These are phyloP conservation scores for Ophiosphaerella narmari DNA, from an alignment of 2,329 filamentous ascomycete genomes.

Conservation along the genomic window DNA sequence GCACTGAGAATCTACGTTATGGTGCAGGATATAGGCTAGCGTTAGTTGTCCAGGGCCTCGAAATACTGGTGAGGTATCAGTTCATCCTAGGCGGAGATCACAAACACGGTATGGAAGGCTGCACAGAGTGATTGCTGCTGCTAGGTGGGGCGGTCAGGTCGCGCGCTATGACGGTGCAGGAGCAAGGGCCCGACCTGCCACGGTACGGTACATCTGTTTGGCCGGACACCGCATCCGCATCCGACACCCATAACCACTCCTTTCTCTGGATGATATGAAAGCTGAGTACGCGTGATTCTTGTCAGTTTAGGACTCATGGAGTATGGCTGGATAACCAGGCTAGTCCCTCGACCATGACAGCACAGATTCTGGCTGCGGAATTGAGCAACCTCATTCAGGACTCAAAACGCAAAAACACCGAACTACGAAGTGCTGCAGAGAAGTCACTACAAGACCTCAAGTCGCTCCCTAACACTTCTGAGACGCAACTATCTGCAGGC, in stretches of 20 bases:
- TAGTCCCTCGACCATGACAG: conserved; percentile 70
- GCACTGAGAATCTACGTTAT: neutral
- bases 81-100: neutral
- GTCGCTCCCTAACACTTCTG: conserved; percentile 71
- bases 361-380: conserved; percentile 86
- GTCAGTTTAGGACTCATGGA: conserved; percentile 13
- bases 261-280: neutral
- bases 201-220: conserved; percentile 15
- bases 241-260: conserved; percentile 16
- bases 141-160: conserved; percentile 10
- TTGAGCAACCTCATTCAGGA: conserved; percentile 91
- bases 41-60: conserved; percentile 2
- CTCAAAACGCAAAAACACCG: conserved; percentile 91
- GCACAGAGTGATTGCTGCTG: conserved; percentile 13
- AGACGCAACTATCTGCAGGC: conserved; percentile 76
- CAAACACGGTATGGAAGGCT: conserved; percentile 7
- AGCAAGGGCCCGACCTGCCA: conserved; percentile 16
- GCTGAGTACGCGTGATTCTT: neutral
- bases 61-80: neutral
- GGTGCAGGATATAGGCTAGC: neutral
- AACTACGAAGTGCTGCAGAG: conserved; percentile 88
- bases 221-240: conserved; percentile 17
- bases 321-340: conserved; percentile 28
- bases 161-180: conserved; percentile 14
- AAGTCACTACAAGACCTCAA: conserved; percentile 91